Base-by-base conservation (phyloP, 148 eudicot species). In the Heliamphora exappendiculata region DNA sequence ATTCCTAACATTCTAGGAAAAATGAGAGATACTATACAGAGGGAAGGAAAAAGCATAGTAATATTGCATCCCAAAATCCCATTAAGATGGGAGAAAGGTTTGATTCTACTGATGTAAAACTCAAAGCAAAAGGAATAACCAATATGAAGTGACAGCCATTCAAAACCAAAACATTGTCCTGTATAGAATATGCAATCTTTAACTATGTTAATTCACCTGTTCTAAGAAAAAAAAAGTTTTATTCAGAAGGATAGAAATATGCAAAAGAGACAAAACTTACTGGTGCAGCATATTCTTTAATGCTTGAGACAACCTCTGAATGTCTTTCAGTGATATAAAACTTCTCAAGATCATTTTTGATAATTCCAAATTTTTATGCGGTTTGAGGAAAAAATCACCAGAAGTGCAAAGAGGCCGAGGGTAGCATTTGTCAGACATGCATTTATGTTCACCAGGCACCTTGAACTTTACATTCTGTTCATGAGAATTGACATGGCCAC, bases 231-330 rank as follows among this genome's bases (percentile, higher is more conserved):
- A 16, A 26, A 55, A 36, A 3, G 49, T 36, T 17, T 54, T 14
- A 10, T 16, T 47, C 39, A 70, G n/a, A 14, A 36, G n/a, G 51
- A 60, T 2, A 72, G 64, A 26, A 49, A 26, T n/a, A n/a, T 47
- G 4, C 5, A 45, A 66, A 44, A 62, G 63, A 72, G 37, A 11
- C 75, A 63, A 49, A 31, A 80, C 97, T 81, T 92, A 94, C 98
- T 87, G 88, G 88, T 74, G 82, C 39, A 94, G 81, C 53, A 89
- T 87, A 34, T 62, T 69, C 77, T 76, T 88, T 81, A 90, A 78
- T 2, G 59, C 68, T 76, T 72, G 85, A 44, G 86, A 76, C 58
- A 90, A 77, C 77, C 63, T 84, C 79, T 58, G 62, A 44, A 94
- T 81, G 79, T 89, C 92, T 45, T 78, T 72, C 74, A 70, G 73